These are phyloP conservation scores for Hydrangea macrophylla DNA, from an alignment of 148 eudicot genomes.

Conservation along the genomic window DNA sequence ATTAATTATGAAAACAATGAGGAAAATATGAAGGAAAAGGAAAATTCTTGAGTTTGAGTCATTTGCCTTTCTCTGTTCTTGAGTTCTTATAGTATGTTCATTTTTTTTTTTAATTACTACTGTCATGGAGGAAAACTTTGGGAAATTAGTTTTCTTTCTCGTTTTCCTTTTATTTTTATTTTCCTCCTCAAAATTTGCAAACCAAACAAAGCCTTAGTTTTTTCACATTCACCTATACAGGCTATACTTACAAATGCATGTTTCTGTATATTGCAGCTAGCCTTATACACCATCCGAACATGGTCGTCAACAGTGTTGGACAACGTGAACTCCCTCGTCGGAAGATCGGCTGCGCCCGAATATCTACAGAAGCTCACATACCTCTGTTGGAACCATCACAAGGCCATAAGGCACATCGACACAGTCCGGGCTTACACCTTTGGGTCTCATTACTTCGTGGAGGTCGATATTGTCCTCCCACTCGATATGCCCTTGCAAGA, in stretches of 20 bases:
- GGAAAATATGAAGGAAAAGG: no score
- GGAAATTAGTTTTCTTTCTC: neutral
- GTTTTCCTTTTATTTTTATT: no score
- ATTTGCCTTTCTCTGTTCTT: no score
- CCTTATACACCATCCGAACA: conserved; percentile 86
- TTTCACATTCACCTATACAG: neutral
- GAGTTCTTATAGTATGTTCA: no score
- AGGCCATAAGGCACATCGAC: conserved; percentile 65
- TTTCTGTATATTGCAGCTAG: conserved; percentile 45
- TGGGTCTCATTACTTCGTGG: conserved; percentile 75
- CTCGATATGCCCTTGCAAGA: conserved; percentile 63
- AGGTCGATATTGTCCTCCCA: conserved; percentile 75
- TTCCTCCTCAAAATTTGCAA: no score
- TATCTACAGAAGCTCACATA: conserved; percentile 83
- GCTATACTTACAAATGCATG: neutral
- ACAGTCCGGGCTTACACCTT: conserved; percentile 76
- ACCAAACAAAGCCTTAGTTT: neutral
- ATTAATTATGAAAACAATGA: no score
- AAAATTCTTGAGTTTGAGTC: no score
- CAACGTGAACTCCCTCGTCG: conserved; percentile 83
- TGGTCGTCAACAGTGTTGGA: conserved; percentile 94
- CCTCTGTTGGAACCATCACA: conserved; percentile 86
- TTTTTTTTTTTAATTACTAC: no score
- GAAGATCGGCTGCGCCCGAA: conserved; percentile 87
- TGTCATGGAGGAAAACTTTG: no score